Evolutionary conservation across 2,329 filamentous ascomycete species (phyloP), one percentile per base, ranked within the genome.

Genomic region (Macrophomina tecta): DNA sequence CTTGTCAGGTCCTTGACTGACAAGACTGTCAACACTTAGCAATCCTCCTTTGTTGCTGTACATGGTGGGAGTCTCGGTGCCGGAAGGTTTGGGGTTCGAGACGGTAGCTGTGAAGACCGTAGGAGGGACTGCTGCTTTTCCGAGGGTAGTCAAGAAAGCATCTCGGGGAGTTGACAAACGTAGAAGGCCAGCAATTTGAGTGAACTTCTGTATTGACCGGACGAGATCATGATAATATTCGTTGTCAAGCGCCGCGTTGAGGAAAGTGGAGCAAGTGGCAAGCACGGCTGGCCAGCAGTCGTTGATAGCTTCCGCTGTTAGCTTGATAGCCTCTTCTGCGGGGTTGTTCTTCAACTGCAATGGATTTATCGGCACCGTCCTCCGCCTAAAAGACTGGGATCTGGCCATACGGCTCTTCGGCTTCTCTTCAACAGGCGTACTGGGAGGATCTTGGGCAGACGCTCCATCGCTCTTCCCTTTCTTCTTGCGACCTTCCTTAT

Each of bases 241-340:
- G 1, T 92, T 91, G 75, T 99, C 95, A 4, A 99, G 82, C 0
- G 94, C 89, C 36, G 95, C 92, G 75, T 97, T 96, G 18, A 99
- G 82, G 75, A 98, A 99, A 0, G 94, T 97, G 0, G 95, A 99
- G 73, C 93, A 97, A 1, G 93, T 95, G 1, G 95, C 94, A 58
- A 99, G 86, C 46, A 98, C 90, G 12, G 95, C 95, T 55, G 95
- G 95, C 95, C 95, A 99, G 77, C 94, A 98, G 71, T 92, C 87
- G 4, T 96, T 92, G 30, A 99, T 91, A 65, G 99, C 90, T 9
- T 86, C 86, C 12, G 93, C 92, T 72, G 92, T 94, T 1, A 89
- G 88, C 73, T 89, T 87, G 66, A 98, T 88, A 60, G 93, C 90
- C 1, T 83, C 76, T 63, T 89, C 85, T 8, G 93, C 83, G 0